Percentiles rank a stretch among this genome's conserved stretches.
phyloP scores from a whole-genome alignment of 352 stramenopile species.

The Lagenidium giganteum region DNA sequence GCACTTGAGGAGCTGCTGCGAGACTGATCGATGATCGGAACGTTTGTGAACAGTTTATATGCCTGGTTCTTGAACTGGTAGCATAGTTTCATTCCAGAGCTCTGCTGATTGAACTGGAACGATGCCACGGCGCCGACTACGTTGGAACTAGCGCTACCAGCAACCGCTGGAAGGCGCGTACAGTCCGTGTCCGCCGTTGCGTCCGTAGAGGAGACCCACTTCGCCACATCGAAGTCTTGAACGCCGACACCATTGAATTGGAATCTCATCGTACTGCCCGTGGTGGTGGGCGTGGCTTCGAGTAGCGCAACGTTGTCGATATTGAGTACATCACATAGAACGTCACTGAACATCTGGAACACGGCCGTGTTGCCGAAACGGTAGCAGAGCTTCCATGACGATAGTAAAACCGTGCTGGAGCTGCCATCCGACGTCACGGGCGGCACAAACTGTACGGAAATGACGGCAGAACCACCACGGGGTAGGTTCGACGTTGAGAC shows the following conservation, averaged over 20 bases:
- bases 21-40: conserved; percentile 30
- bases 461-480: conserved; percentile 22
- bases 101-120: conserved; percentile 41
- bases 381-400: conserved; percentile 70
- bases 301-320: conserved; percentile 37
- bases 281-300: conserved; percentile 18
- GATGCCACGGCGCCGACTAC: conserved; percentile 33
- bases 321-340: conserved; percentile 51
- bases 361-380: conserved; percentile 43
- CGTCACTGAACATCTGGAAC: conserved; percentile 60
- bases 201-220: conserved; percentile 35
- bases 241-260: conserved; percentile 47
- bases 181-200: conserved; percentile 32
- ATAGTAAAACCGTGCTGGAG: conserved; percentile 15
- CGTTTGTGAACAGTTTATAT: conserved; percentile 45
- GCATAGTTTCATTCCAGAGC: conserved; percentile 35
- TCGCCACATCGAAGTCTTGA: conserved; percentile 56
- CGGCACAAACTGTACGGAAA: conserved; percentile 37
- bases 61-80: conserved; percentile 50
- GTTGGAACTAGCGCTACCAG: conserved; percentile 23
- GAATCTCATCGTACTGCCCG: conserved; percentile 45
- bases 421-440: conserved; percentile 7
- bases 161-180: conserved; percentile 26
- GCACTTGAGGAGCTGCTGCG: conserved; percentile 5
- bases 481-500: conserved; percentile 28